These are phyloP conservation scores for Erigeron philadelphicus DNA, from an alignment of 140 eudicot genomes.

Conservation along the genomic window DNA sequence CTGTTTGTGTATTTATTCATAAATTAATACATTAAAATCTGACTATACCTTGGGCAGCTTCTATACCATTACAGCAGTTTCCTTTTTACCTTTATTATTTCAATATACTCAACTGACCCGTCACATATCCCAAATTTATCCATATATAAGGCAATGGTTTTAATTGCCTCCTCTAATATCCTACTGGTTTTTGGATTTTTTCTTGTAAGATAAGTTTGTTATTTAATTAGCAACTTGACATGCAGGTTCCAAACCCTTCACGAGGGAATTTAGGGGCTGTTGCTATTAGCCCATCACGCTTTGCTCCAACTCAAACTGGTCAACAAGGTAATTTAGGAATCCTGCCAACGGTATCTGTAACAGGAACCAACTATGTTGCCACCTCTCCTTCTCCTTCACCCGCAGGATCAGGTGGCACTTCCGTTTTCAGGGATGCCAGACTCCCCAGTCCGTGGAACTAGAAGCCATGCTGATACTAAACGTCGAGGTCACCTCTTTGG, in stretches of 20 bases:
- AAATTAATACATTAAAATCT: too few species aligned
- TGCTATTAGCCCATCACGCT: conserved; percentile 78
- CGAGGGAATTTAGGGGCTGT: conserved; percentile 45
- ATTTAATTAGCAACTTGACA: background rate
- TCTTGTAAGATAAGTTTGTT: background rate
- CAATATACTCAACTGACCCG: too few species aligned
- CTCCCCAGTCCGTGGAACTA: conserved; percentile 84
- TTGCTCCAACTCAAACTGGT: conserved; percentile 57
- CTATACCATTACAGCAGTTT: too few species aligned
- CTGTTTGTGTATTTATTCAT: too few species aligned
- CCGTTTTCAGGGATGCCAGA: conserved; percentile 61
- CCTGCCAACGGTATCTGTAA: conserved; percentile 45
- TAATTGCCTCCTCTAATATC: too few species aligned
- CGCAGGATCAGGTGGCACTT: conserved; percentile 86
- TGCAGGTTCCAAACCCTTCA: conserved; percentile 63
- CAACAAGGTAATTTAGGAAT: conserved; percentile 40
- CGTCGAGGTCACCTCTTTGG: background rate
- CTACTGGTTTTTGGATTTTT: background rate
- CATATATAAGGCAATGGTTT: too few species aligned
- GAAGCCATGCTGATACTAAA: background rate
- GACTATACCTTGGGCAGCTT: too few species aligned
- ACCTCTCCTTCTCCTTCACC: conserved; percentile 98
- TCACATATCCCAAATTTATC: too few species aligned
- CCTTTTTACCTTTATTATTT: too few species aligned
- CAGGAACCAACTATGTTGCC: conserved; percentile 73